phyloP scores from a whole-genome alignment of 768 basidiomycete species.

The Amanita muscaria region DNA sequence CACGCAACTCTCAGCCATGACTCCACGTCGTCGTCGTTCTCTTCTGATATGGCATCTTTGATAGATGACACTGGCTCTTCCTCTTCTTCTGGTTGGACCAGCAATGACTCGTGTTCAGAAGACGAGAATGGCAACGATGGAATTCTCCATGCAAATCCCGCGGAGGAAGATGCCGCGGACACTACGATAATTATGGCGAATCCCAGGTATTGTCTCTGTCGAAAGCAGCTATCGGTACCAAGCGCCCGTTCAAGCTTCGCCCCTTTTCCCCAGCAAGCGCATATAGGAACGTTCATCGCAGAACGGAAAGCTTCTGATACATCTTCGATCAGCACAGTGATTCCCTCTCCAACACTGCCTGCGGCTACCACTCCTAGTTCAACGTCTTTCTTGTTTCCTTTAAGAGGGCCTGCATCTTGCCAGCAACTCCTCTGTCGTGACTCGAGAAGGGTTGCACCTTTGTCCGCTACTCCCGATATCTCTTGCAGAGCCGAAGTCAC shows the following conservation, averaged over 20 bases:
- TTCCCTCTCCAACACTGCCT: constrained; percentile 20
- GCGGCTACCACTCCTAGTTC: constrained; percentile 2
- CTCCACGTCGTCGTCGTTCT: constrained; percentile 28
- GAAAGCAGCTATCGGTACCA: constrained; percentile 17
- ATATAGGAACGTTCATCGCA: constrained; percentile 17
- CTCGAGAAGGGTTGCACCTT: neutral
- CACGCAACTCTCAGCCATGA: constrained; percentile 35
- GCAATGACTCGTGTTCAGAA: constrained; percentile 29
- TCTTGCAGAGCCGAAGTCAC: neutral
- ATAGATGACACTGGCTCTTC: constrained; percentile 58
- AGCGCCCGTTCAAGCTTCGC: constrained; percentile 39
- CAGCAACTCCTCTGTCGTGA: constrained; percentile 7
- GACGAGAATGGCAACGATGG: constrained; percentile 34
- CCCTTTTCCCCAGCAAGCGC: constrained; percentile 28
- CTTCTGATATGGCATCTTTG: constrained; percentile 53
- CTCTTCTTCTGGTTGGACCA: constrained; percentile 44
- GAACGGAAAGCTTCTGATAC: constrained; percentile 42
- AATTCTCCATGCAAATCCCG: constrained; percentile 15
- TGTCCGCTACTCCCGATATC: neutral
- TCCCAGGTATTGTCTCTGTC: constrained; percentile 13
- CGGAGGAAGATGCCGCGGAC: constrained; percentile 19
- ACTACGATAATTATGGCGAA: constrained; percentile 14
- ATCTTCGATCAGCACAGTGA: constrained; percentile 41
- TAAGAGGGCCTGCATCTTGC: constrained; percentile 1
- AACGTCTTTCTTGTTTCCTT: constrained; percentile 6